These are phyloP conservation scores for Aspergillus amoenus DNA, from an alignment of 2,329 filamentous ascomycete genomes.

Conservation along the genomic window DNA sequence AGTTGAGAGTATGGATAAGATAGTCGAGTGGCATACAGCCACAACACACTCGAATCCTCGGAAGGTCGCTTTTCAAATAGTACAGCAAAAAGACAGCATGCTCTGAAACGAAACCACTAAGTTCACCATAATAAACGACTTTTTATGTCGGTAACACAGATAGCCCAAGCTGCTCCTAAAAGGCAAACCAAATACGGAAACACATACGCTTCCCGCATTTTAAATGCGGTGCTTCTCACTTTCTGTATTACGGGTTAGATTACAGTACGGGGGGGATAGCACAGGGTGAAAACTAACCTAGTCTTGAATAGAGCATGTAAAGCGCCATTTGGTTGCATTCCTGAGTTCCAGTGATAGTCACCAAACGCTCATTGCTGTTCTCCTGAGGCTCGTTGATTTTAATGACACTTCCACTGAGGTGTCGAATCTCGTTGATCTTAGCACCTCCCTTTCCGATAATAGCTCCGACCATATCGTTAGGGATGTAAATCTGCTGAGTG, in stretches of 20 bases:
- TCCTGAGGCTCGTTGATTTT: conserved; percentile 99
- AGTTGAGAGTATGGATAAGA: conserved; percentile 11
- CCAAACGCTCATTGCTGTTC: conserved; percentile 95
- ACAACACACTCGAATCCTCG: conserved; percentile 1
- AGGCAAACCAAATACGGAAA: conserved; percentile 10
- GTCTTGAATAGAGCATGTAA: conserved; percentile 97
- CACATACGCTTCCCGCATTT: conserved; percentile 9
- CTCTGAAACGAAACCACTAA: conserved; percentile 20
- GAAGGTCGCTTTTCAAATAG: conserved; percentile 32
- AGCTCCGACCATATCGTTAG: conserved; percentile 98
- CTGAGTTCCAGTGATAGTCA: conserved; percentile 95
- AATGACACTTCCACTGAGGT: conserved; percentile 95
- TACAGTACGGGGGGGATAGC: not conserved
- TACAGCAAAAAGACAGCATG: conserved; percentile 26
- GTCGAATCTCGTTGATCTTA: conserved; percentile 99
- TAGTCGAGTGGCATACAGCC: conserved; percentile 1
- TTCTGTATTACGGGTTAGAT: conserved; percentile 49
- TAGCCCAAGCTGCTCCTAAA: conserved; percentile 26
- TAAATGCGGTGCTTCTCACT: conserved; percentile 74
- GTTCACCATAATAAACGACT: conserved; percentile 17
- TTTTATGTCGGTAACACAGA: conserved; percentile 14
- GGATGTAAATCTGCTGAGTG: conserved; percentile 98
- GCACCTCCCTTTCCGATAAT: conserved; percentile 98
- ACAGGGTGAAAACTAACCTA: conserved; percentile 60
- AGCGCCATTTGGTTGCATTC: conserved; percentile 99